These are phyloP conservation scores for Gloeophyllum trabeum DNA, from an alignment of 768 basidiomycete species.

Conservation along the genomic window DNA sequence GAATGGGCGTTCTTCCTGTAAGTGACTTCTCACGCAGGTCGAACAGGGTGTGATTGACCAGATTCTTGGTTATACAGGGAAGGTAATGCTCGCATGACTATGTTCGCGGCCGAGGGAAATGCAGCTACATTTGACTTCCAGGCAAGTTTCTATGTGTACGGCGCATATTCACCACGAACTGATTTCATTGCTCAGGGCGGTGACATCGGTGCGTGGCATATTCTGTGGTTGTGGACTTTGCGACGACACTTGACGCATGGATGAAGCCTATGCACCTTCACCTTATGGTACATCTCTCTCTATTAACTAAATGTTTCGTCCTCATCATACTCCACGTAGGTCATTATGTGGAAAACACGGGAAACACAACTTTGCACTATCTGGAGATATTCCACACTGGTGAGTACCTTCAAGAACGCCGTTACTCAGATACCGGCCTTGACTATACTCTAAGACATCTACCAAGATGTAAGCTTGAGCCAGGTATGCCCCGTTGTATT, in stretches of 20 bases:
- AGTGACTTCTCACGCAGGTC: slow-evolving; percentile 42
- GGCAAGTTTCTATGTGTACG: slow-evolving; percentile 21
- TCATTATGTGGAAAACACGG: slow-evolving; percentile 27
- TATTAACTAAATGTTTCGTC: background rate
- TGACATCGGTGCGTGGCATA: slow-evolving; percentile 31
- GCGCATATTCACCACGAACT: no score
- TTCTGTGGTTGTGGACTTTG: background rate
- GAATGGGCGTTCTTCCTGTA: no score
- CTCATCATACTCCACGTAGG: slow-evolving; percentile 7
- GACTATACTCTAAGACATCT: slow-evolving; percentile 12
- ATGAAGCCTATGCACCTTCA: slow-evolving; percentile 40
- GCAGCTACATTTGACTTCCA: slow-evolving; percentile 48
- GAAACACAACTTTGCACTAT: slow-evolving; percentile 23
- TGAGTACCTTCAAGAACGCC: no score
- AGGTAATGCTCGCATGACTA: slow-evolving; percentile 40
- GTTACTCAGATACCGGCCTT: no score
- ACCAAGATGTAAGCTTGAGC: slow-evolving; percentile 25
- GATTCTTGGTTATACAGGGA: slow-evolving; percentile 22
- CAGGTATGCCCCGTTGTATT: no score
- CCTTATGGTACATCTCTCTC: slow-evolving; percentile 29
- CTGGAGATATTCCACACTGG: slow-evolving; percentile 29
- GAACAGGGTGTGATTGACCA: slow-evolving; percentile 1
- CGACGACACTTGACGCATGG: slow-evolving; percentile 2
- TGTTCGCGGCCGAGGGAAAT: slow-evolving; percentile 40
- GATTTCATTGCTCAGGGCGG: slow-evolving; percentile 24